A percentile compares a stretch with the other conserved stretches of the same genome.
phyloP scores from a whole-genome alignment of 2,329 filamentous ascomycete genomes.

The Aureobasidium sp. region DNA sequence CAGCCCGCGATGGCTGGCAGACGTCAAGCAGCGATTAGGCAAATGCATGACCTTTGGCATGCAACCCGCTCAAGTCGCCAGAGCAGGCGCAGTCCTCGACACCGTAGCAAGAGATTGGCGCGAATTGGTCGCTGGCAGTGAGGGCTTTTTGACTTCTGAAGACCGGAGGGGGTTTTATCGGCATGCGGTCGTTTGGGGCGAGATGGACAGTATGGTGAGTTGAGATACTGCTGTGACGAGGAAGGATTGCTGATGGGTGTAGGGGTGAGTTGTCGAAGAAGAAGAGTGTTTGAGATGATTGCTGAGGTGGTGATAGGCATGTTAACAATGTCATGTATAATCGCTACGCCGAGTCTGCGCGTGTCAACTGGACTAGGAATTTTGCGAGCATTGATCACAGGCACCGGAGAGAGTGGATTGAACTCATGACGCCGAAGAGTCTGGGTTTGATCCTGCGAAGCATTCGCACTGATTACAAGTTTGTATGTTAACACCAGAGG shows the following conservation, averaged over 20 bases:
- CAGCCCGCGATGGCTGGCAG: constrained; percentile 61
- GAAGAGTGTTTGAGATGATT: neutral
- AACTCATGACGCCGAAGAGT: constrained; percentile 59
- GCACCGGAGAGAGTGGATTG: constrained; percentile 58
- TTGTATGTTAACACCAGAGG: constrained; percentile 54
- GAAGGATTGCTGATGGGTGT: no score
- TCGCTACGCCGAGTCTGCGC: constrained; percentile 72
- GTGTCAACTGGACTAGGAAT: constrained; percentile 71
- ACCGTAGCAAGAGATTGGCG: constrained; percentile 62
- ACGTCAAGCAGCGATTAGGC: constrained; percentile 60
- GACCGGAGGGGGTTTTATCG: constrained; percentile 56
- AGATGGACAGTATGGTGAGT: constrained; percentile 62
- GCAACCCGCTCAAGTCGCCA: constrained; percentile 47
- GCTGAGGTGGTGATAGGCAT: constrained; percentile 51
- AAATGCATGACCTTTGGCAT: constrained; percentile 71
- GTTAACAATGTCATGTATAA: constrained; percentile 84
- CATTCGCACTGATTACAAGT: constrained; percentile 80
- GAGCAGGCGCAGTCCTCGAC: constrained; percentile 54
- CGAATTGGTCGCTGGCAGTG: constrained; percentile 62
- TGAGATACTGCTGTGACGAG: neutral
- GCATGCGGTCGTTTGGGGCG: constrained; percentile 72
- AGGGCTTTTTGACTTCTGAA: constrained; percentile 64
- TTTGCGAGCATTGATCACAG: constrained; percentile 58
- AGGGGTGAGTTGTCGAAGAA: no score
- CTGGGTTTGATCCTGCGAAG: constrained; percentile 71